phyloP scores from a whole-genome alignment of 495 filamentous ascomycete genomes.

The Penicillium parvum region DNA sequence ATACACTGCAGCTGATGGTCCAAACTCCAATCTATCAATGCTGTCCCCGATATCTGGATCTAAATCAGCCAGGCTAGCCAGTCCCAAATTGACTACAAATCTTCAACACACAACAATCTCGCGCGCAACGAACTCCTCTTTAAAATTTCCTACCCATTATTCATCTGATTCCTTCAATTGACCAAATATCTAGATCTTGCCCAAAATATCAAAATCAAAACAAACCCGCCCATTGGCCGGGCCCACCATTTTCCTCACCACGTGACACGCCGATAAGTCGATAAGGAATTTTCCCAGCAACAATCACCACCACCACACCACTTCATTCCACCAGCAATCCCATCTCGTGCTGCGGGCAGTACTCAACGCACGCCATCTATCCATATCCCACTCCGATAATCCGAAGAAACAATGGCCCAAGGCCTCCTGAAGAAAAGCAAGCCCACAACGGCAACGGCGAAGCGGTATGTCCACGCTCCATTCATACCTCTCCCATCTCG shows the following conservation, averaged over 20 bases:
- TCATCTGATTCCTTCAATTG: too few species aligned
- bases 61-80: too few species aligned
- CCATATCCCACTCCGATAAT: slow-evolving; percentile 1
- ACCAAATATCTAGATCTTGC: too few species aligned
- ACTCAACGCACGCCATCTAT: not conserved
- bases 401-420: slow-evolving; percentile 40
- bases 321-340: not conserved
- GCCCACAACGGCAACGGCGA: slow-evolving; percentile 18
- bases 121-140: too few species aligned
- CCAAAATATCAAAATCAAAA: too few species aligned
- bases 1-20: too few species aligned
- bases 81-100: too few species aligned
- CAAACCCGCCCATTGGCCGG: not conserved
- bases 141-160: too few species aligned
- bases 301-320: slow-evolving; percentile 5
- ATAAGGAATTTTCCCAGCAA: slow-evolving; percentile 21
- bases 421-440: slow-evolving; percentile 37
- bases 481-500: not conserved
- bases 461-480: slow-evolving; percentile 37
- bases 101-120: too few species aligned
- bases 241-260: not conserved
- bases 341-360: slow-evolving; percentile 29
- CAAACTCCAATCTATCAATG: too few species aligned
- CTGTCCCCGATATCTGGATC: too few species aligned
- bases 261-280: slow-evolving; percentile 22